Percentiles rank a stretch among this genome's conserved stretches.
These are phyloP conservation scores for Chiua sp. DNA, from an alignment of 1,284 basidiomycete genomes.

Conservation along the genomic window DNA sequence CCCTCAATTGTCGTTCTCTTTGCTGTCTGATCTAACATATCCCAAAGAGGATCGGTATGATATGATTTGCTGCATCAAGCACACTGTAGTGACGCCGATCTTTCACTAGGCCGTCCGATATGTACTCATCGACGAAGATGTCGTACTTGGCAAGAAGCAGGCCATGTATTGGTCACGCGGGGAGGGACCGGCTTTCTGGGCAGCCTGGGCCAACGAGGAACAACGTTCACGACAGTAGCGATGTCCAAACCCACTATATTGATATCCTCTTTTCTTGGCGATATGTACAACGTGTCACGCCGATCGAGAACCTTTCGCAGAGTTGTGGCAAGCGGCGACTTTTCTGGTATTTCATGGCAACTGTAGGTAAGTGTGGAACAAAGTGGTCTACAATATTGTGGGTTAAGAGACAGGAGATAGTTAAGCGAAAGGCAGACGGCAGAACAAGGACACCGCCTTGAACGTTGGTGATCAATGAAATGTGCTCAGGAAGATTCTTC, in stretches of 20 bases:
- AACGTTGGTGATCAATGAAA: conserved; percentile 9
- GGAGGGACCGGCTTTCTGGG: conserved; percentile 58
- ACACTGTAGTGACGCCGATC: conserved; percentile 9
- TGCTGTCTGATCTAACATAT: conserved; percentile 8
- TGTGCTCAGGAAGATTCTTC: conserved; percentile 12
- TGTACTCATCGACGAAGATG: conserved; percentile 62
- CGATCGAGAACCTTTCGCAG: not conserved
- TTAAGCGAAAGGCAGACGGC: conserved; percentile 12
- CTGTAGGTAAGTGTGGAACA: conserved; percentile 33
- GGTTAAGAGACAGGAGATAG: conserved; percentile 10
- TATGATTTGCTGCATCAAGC: conserved; percentile 28
- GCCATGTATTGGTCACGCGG: conserved; percentile 68
- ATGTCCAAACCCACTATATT: not conserved
- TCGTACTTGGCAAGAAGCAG: conserved; percentile 53
- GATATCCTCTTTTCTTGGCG: not conserved
- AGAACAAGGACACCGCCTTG: conserved; percentile 7
- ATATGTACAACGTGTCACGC: not conserved
- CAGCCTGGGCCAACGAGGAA: conserved; percentile 61
- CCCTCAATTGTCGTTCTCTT: not conserved
- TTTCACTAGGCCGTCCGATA: conserved; percentile 58
- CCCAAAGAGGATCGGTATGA: conserved; percentile 51
- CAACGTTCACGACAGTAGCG: conserved; percentile 10
- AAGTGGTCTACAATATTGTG: conserved; percentile 37
- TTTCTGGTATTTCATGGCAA: conserved; percentile 36
- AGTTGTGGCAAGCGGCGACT: conserved; percentile 1